Percentiles rank a stretch among this genome's conserved stretches.
Conservation (phyloP, 306 rosid species). For the Prunus armeniaca region DNA sequence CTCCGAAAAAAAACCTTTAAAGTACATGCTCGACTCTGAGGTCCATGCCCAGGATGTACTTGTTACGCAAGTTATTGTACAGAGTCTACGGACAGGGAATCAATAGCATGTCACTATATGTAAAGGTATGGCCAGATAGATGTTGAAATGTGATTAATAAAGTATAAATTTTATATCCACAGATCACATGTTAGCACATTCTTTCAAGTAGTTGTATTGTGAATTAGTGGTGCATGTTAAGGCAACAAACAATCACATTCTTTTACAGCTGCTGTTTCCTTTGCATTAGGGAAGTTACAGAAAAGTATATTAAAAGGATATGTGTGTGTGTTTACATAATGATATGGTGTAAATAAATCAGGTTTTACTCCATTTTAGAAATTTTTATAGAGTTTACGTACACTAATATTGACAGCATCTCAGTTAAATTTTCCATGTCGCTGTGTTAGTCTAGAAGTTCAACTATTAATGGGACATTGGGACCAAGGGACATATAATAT, state of each 20-base stretch:
- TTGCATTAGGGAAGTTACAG: background rate
- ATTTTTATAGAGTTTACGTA: background rate
- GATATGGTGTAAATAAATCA: background rate
- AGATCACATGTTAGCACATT: background rate
- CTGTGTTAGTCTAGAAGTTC: conserved; percentile 41
- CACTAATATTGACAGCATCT: conserved; percentile 40
- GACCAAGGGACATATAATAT: conserved; percentile 20
- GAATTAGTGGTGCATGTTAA: background rate
- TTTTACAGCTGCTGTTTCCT: background rate
- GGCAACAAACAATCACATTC: background rate
- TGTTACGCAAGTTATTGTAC: too few relatives aligned
- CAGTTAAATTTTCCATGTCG: conserved; percentile 46
- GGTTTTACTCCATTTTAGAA: background rate
- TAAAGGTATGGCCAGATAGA: background rate
- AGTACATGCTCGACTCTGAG: background rate
- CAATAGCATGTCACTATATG: too few relatives aligned
- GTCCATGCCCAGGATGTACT: too few relatives aligned
- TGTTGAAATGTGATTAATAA: background rate
- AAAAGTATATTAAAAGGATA: background rate
- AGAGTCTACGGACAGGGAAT: too few relatives aligned
- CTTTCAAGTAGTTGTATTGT: background rate
- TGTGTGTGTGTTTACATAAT: background rate
- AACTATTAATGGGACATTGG: conserved; percentile 31
- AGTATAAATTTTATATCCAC: background rate
- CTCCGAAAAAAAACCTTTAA: background rate